Evolutionary conservation across 2,329 filamentous ascomycete species (phyloP), one percentile per base, ranked within the genome.

Genomic region (Zalaria obscura): DNA sequence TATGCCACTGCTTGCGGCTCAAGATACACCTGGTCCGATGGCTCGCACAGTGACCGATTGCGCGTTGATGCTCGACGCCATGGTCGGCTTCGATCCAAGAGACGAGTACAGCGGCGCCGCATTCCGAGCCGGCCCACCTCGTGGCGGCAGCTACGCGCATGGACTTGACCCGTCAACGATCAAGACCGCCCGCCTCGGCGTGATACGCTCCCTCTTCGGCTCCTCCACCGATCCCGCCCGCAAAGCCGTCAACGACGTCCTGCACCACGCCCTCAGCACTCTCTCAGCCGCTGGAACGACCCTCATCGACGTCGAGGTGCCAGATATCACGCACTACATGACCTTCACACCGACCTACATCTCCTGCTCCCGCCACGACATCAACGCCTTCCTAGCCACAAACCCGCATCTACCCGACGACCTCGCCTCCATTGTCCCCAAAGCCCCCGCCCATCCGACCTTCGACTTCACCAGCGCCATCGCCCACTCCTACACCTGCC

Each of bases 341-440:
- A 44, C 9, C 5, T 51, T 49, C 42, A 51, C 51, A 2, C 47
- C 51, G 3, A 52, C 48, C 3, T 58, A 57, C 32, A 32, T 50
- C 2, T 46, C 45, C 7, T 45, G 51, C 7, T 57, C 52, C 7
- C 47, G 54, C 10, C 43, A 45, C 29, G 55, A 60, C 38, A 57
- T 60, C 44, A 55, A 59, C 28, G 50, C 42, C 38, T 56, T 53
- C 45, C 46, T 55, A 34, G 50, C 48, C 25, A 66, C 65, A 48
- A 60, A 66, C 41, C 61, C 65, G 2, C 44, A 55, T 35, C 46
- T 57, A 6, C 41, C 48, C 55, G 44, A 49, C 38, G 47, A 50
- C 27, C 26, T 52, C 10, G 41, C 32, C 7, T 11, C 39, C 1
- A 44, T 37, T 6, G 27, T 44, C 2, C 32, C 38, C 3, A 28